These are phyloP conservation scores for Solanum megistacrolobum DNA, from an alignment of 257 asterid species.

Conservation along the genomic window DNA sequence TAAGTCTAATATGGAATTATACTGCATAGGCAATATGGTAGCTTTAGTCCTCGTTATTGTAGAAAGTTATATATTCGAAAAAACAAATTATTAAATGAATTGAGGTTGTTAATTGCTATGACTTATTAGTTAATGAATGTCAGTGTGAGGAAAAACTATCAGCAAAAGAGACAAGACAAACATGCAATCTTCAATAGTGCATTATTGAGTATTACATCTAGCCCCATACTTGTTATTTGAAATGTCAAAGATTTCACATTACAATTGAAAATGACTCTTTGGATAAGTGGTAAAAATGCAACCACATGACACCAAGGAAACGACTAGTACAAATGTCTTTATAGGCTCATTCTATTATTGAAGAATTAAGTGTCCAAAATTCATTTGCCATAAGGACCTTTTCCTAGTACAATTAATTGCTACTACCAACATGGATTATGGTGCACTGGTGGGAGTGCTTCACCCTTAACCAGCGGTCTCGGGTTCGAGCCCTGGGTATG, in stretches of 20 bases:
- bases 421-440: not conserved
- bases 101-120: not conserved
- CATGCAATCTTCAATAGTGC: not conserved
- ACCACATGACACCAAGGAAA: not conserved
- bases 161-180: not conserved
- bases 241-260: not conserved
- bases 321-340: not conserved
- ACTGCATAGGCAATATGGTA: too few relatives aligned
- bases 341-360: not conserved
- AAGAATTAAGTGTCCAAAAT: not conserved
- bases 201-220: not conserved
- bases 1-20: too few relatives aligned
- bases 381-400: not conserved
- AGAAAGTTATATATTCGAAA: not conserved
- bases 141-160: not conserved
- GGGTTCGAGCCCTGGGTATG: too few relatives aligned
- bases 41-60: not conserved
- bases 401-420: not conserved
- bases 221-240: not conserved
- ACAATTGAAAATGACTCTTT: not conserved
- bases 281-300: not conserved
- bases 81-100: too few relatives aligned
- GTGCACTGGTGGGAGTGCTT: too few relatives aligned
- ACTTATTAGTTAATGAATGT: not conserved
- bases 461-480: too few relatives aligned